phyloP scores from a whole-genome alignment of 306 rosid genomes.

The Trifolium dubium region DNA sequence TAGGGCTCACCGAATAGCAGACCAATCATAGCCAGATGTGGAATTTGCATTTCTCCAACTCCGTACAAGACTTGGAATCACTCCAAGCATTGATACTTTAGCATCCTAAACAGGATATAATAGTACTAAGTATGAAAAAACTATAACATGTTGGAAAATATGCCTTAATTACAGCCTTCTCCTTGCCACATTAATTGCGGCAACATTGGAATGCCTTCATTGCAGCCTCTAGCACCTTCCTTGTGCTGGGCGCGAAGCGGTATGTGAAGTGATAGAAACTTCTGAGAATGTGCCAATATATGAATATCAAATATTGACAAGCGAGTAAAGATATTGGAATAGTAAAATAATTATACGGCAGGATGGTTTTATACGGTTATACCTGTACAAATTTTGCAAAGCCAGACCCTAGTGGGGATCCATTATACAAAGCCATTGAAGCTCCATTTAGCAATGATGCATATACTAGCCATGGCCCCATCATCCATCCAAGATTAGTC shows the following conservation, averaged over 20 bases:
- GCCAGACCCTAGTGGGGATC: constrained; percentile 88
- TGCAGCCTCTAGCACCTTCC: constrained; percentile 1
- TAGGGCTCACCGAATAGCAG: constrained; percentile 75
- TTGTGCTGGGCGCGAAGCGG: background rate
- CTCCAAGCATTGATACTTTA: constrained; percentile 96
- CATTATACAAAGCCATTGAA: constrained; percentile 84
- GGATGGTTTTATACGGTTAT: constrained; percentile 23
- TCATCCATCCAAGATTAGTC: constrained; percentile 99
- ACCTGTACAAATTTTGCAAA: constrained; percentile 95
- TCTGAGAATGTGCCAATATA: background rate
- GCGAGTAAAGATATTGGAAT: constrained; percentile 30
- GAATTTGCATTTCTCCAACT: constrained; percentile 83
- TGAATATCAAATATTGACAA: constrained; percentile 16
- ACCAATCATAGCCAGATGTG: constrained; percentile 81
- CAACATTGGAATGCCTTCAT: background rate
- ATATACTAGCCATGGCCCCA: constrained; percentile 98
- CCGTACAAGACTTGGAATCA: constrained; percentile 91
- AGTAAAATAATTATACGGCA: background rate
- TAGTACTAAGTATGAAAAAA: constrained; percentile 25
- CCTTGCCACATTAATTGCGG: background rate
- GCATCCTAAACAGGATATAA: constrained; percentile 53
- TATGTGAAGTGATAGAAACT: background rate
- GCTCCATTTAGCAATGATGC: constrained; percentile 94
- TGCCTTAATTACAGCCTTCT: background rate
- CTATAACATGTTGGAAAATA: background rate